Evolutionary conservation across 163 green algal species (phyloP), one percentile per base, ranked within the genome.

Genomic region (Chloroidium sp.): DNA sequence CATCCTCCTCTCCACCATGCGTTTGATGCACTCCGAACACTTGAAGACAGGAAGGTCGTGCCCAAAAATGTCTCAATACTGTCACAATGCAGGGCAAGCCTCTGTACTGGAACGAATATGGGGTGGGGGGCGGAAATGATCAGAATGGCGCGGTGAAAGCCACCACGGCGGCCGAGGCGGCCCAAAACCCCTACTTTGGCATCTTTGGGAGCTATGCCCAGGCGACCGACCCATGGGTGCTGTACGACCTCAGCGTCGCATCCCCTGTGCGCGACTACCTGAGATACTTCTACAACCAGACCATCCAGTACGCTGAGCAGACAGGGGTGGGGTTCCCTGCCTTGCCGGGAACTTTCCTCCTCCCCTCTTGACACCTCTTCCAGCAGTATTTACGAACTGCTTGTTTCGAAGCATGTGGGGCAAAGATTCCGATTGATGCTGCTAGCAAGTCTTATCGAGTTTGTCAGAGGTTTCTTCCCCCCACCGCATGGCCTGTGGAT

Each of bases 71-170:
- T 64, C 36, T 36, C 36, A 36, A 36, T 36, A 36, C 36, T 36
- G 36, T 36, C 36, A 36, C 36, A 36, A 36, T 64, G 6, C 64
- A 83, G 81, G 84, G 84, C 76, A 88, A 86, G 77, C 68, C 82
- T 72, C 36, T 88, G 2, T 82, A 84, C 72, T 88, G 79, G 81
- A 83, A 77, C 12, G 84, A 88, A 79, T 88, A 86, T 81, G 84
- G 84, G 0, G 81, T 88, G 36, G 84, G 84, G 2, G 84, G 84
- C 59, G 84, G 84, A 76, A 81, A 62, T 2, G 77, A 59, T 61
- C 81, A 82, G 59, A 80, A 69, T 58, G 84, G 84, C 61, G 77
- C 83, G 64, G 59, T 76, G 59, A 13, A 61, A 59, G 84, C 79
- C 0, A 82, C 64, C 36, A 86, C 84, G 0, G 84, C 84, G 0